A percentile compares a stretch with the other conserved stretches of the same genome.
These are phyloP conservation scores for Penicillium griseofulvum DNA, from an alignment of 2,329 filamentous ascomycete genomes.

Conservation along the genomic window DNA sequence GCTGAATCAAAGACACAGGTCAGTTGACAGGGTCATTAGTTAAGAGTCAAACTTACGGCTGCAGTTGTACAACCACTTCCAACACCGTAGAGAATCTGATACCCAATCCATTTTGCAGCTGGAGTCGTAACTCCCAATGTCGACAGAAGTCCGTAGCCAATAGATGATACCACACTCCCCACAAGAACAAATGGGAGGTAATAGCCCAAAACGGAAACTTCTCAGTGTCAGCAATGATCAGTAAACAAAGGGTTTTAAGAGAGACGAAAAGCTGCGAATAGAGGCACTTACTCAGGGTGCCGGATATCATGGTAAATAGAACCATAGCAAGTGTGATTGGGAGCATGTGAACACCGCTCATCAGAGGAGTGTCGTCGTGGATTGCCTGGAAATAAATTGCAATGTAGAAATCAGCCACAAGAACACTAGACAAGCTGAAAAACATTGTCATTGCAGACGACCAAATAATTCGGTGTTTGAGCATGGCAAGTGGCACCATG, in stretches of 20 bases:
- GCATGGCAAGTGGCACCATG: conserved; percentile 38
- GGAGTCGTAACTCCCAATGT: conserved; percentile 24
- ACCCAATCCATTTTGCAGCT: conserved; percentile 29
- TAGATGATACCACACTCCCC: conserved; percentile 26
- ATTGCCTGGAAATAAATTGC: conserved; percentile 46
- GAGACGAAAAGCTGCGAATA: neutral
- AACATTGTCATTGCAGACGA: conserved; percentile 23
- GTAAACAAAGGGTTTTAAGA: too few species aligned
- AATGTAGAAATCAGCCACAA: conserved; percentile 34
- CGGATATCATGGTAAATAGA: conserved; percentile 8
- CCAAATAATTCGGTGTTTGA: conserved; percentile 34
- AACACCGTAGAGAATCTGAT: conserved; percentile 29
- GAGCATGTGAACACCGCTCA: conserved; percentile 41
- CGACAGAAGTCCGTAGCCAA: conserved; percentile 35
- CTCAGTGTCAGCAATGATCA: neutral
- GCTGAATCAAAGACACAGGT: conserved; percentile 10
- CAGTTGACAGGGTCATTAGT: neutral
- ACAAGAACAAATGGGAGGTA: conserved; percentile 33
- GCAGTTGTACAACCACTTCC: conserved; percentile 14
- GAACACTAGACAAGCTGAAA: conserved; percentile 26
- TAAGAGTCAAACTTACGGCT: conserved; percentile 6
- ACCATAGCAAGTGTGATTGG: conserved; percentile 28
- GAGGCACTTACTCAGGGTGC: conserved; percentile 1
- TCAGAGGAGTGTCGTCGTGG: conserved; percentile 32
- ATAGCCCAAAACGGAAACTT: conserved; percentile 32